These are phyloP conservation scores for Collariella sp. DNA, from an alignment of 495 filamentous ascomycete genomes.

Conservation along the genomic window DNA sequence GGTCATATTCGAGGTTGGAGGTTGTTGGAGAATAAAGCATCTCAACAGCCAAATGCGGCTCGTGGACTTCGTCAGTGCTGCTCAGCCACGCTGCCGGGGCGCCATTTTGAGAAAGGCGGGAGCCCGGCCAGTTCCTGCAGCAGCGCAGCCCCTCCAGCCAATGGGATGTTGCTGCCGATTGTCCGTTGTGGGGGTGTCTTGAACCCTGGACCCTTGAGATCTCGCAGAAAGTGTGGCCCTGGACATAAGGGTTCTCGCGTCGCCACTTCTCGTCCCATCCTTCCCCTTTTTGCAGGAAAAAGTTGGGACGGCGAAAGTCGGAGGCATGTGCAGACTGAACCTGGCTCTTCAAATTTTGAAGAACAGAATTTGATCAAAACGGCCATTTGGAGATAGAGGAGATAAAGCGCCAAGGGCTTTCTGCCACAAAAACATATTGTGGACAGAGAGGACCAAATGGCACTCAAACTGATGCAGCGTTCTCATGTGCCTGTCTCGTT, in stretches of 20 bases:
- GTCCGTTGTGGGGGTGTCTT: background rate
- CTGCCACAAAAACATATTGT: no score
- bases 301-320: background rate
- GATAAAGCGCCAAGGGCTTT: no score
- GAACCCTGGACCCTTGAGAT: background rate
- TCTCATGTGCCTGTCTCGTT: no score
- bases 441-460: no score
- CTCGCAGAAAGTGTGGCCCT: no score
- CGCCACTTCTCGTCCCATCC: background rate
- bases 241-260: background rate
- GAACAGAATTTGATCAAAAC: no score
- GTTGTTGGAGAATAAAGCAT: background rate
- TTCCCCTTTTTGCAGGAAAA: background rate
- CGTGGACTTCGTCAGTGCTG: background rate
- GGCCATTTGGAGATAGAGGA: background rate
- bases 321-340: background rate
- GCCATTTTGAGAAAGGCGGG: background rate
- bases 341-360: no score
- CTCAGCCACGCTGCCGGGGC: constrained; percentile 5
- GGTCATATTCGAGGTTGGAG: background rate
- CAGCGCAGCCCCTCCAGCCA: background rate
- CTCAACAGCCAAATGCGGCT: background rate
- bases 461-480: no score
- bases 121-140: constrained; percentile 2
- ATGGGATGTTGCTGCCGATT: background rate